Conservation (phyloP, 345 rosid genomes). For the Citrus trifoliata region DNA sequence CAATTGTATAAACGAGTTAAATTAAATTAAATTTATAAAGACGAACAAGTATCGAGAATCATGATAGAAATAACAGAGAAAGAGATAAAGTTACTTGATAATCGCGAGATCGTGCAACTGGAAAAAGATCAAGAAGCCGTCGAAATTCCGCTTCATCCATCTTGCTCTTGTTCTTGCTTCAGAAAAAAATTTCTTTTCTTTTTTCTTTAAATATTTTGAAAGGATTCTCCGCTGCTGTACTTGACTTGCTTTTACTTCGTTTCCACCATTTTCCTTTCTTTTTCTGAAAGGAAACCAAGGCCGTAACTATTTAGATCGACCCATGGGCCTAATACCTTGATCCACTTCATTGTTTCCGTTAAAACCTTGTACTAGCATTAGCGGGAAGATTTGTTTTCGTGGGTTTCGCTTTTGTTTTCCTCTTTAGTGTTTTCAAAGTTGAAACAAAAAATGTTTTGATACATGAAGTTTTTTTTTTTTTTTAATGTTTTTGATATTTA, state of each 20-base stretch:
- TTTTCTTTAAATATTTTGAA: background rate
- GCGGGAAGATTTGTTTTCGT: no score
- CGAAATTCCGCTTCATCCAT: slow-evolving; percentile 87
- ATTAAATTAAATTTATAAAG: background rate
- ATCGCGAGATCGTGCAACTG: slow-evolving; percentile 75
- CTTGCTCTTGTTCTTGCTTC: background rate
- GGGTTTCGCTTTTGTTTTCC: no score
- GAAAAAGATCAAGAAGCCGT: slow-evolving; percentile 73
- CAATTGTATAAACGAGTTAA: background rate
- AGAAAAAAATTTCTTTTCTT: no score
- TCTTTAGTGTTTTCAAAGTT: no score
- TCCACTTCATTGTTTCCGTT: background rate
- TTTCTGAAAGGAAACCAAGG: background rate
- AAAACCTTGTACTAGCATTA: background rate
- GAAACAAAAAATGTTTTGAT: no score
- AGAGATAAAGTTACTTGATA: slow-evolving; percentile 38
- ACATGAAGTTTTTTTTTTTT: no score
- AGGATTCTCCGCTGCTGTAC: no score
- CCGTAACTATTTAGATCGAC: background rate
- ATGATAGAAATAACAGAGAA: background rate
- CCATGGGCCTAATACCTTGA: background rate
- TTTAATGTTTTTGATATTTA: no score
- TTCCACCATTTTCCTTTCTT: background rate
- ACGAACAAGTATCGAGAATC: background rate
- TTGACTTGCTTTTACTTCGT: background rate